Base-by-base conservation (phyloP, 2,329 filamentous ascomycete species). In the Dactylella cylindrospora region DNA sequence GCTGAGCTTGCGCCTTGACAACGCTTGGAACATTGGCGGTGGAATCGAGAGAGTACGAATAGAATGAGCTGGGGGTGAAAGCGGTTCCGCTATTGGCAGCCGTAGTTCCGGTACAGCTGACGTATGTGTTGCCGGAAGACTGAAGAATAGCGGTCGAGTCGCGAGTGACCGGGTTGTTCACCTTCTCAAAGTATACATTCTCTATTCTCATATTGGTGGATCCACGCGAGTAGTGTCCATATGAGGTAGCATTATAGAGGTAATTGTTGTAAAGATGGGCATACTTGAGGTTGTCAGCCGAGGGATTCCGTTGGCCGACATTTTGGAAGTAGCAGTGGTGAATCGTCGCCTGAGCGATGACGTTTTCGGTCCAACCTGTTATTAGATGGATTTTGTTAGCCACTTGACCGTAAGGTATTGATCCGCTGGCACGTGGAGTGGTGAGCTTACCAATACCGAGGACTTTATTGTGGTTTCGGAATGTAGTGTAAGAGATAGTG, bases 301-400 rank as follows among this genome's bases (percentile, higher is more conserved):
- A 67, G 19, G 66, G 66, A 33, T 65, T 66, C 13, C 66, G 62
- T 38, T 66, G 65, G 31, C 62, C 64, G 29, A 67, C 66, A 35
- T 55, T 59, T 46, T 67, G 62, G 65, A 67, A 68, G 54, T 65
- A 68, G 60, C 66, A 67, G 55, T 68, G 57, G 33, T 68, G 62
- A 32, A 68, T 68, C 2, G 67, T 68, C 8, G 59, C 64, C 51
- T 67, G 65, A 8, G 66, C 43, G 23, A 67, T 64, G 0, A 68
- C 65, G 23, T 67, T 68, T 2, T 66, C 64, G 10, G 65, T 66
- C 67, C 67, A 68, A 17, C 67, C 45, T 60, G 20, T 10, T 29
- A 31, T 31, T 15, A 4, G 20, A 17, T n/a, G n/a, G n/a, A n/a
- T n/a, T n/a, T n/a, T n/a, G n/a, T n/a, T n/a, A n/a, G n/a, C n/a